Evolutionary conservation across 352 stramenopile genomes (phyloP).

Genomic region (Phytophthora podocarpi): DNA sequence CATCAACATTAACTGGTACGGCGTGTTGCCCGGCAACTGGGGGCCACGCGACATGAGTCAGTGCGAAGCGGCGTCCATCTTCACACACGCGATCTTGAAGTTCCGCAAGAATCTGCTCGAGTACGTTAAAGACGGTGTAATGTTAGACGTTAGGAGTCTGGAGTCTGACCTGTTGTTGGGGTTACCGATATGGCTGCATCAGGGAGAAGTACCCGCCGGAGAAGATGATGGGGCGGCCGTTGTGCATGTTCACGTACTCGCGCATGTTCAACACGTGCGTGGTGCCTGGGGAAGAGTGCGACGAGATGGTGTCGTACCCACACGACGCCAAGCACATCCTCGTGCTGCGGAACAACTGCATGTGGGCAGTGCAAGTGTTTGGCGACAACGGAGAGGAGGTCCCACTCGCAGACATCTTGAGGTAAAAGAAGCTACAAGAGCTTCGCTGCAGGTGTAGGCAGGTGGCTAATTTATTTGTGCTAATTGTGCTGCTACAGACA

Average conservation of each 20-base stretch:
- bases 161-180: too few relatives aligned
- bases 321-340: slow-evolving; percentile 93
- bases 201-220: slow-evolving; percentile 93
- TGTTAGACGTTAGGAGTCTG: too few relatives aligned
- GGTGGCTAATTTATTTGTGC: not conserved
- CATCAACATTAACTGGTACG: slow-evolving; percentile 98
- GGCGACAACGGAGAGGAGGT: slow-evolving; percentile 75
- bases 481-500: slow-evolving; percentile 39
- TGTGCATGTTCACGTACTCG: slow-evolving; percentile 95
- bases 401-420: slow-evolving; percentile 76
- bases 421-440: slow-evolving; percentile 30
- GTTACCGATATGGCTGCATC: not conserved
- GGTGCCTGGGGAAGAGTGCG: slow-evolving; percentile 91
- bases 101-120: slow-evolving; percentile 93
- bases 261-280: slow-evolving; percentile 97
- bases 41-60: slow-evolving; percentile 92
- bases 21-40: slow-evolving; percentile 94
- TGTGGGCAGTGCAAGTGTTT: slow-evolving; percentile 84
- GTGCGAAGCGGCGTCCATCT: slow-evolving; percentile 88
- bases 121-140: slow-evolving; percentile 47
- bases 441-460: not conserved
- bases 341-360: slow-evolving; percentile 92
- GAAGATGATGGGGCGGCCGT: slow-evolving; percentile 91
- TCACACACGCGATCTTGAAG: slow-evolving; percentile 85
- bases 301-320: slow-evolving; percentile 89